phyloP scores from a whole-genome alignment of 768 basidiomycete genomes.

The Calocera cornea region DNA sequence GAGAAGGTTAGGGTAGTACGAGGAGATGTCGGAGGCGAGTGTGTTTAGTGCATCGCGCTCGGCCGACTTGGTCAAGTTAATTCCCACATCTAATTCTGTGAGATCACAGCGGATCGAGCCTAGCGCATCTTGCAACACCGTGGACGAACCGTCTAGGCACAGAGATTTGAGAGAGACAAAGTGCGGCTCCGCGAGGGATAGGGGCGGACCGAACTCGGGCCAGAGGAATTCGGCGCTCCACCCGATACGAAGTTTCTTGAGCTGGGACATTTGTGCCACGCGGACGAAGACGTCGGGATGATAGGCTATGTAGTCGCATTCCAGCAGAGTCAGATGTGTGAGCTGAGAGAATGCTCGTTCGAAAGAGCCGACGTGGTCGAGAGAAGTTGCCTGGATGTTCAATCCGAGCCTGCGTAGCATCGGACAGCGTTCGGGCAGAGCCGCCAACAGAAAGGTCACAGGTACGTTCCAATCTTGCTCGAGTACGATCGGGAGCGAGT shows the following conservation, averaged over 20 bases:
- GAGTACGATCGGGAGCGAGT: not conserved
- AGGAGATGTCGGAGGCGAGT: not conserved
- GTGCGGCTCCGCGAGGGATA: not conserved
- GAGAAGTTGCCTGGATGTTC: not conserved
- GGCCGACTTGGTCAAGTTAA: not conserved
- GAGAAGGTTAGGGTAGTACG: not conserved
- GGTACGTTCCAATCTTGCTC: not conserved
- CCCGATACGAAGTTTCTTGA: not conserved
- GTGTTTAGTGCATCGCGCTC: not conserved
- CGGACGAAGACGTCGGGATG: not conserved
- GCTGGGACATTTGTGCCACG: not conserved
- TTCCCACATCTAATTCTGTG: not conserved
- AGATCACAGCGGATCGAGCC: not conserved
- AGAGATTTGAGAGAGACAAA: not conserved
- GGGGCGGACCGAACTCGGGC: not conserved
- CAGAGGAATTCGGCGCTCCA: not conserved
- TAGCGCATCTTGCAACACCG: not conserved
- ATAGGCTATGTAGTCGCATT: not conserved
- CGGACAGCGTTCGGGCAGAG: not conserved
- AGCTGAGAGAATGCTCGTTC: not conserved
- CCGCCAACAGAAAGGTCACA: not conserved
- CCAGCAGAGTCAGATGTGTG: not conserved
- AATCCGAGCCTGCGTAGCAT: not conserved
- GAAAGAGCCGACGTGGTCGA: not conserved
- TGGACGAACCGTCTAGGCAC: not conserved